Conservation (phyloP, 495 filamentous ascomycete species). For the Lasiosphaeria hispida region DNA sequence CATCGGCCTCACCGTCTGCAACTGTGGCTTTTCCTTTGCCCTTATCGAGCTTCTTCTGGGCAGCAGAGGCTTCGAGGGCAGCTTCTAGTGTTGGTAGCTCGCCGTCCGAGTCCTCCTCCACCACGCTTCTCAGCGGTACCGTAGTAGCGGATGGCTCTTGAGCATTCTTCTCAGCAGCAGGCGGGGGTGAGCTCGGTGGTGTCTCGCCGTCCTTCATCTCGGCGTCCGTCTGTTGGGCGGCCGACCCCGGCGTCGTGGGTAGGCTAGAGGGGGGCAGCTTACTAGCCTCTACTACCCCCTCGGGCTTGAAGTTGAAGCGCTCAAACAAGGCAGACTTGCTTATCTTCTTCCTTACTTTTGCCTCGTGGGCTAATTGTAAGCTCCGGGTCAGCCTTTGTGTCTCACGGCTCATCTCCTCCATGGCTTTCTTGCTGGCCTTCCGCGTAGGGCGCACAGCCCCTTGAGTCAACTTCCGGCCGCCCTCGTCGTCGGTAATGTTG, state of each 20-base stretch:
- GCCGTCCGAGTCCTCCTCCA: slow-evolving; percentile 24
- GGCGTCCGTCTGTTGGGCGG: slow-evolving; percentile 29
- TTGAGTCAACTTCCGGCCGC: slow-evolving; percentile 59
- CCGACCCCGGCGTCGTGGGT: slow-evolving; percentile 38
- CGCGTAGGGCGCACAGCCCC: slow-evolving; percentile 53
- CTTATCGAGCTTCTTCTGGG: slow-evolving; percentile 44
- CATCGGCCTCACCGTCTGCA: slow-evolving; percentile 22
- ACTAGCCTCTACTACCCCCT: slow-evolving; percentile 37
- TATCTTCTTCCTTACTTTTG: slow-evolving; percentile 88
- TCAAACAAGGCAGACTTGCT: slow-evolving; percentile 81
- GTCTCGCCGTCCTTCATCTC: slow-evolving; percentile 48
- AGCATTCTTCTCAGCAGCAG: slow-evolving; percentile 20
- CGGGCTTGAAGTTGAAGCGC: slow-evolving; percentile 67
- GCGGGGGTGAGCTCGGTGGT: slow-evolving; percentile 53
- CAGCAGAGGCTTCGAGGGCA: slow-evolving; percentile 14
- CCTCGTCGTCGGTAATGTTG: slow-evolving; percentile 54
- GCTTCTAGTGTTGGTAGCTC: slow-evolving; percentile 37
- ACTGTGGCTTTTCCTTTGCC: slow-evolving; percentile 53
- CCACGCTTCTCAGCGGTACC: neutral
- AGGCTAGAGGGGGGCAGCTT: slow-evolving; percentile 45
- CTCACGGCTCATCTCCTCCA: slow-evolving; percentile 93
- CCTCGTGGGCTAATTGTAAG: slow-evolving; percentile 88
- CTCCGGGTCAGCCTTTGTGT: slow-evolving; percentile 87
- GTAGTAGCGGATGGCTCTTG: slow-evolving; percentile 8
- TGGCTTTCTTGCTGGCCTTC: slow-evolving; percentile 90